A percentile compares a stretch with the other conserved stretches of the same genome.
Conservation (phyloP, 2,329 filamentous ascomycete species). For the Paraphoma chrysanthemicola region DNA sequence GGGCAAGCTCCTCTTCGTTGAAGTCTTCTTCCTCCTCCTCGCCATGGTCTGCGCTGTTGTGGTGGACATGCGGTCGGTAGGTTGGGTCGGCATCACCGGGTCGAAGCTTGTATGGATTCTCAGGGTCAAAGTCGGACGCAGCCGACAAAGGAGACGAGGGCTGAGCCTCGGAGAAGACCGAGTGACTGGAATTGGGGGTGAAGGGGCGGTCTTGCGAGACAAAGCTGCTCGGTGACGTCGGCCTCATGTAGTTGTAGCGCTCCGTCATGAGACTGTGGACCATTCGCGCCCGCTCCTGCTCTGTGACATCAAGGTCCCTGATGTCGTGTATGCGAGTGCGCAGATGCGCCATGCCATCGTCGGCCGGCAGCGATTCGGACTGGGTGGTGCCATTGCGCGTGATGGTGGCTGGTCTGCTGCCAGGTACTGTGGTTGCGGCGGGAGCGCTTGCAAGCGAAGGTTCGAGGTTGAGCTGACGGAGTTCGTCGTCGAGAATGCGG, state of each 20-base stretch:
- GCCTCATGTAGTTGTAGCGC: slow-evolving; percentile 50
- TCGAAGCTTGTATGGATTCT: slow-evolving; percentile 45
- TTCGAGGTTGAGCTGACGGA: slow-evolving; percentile 34
- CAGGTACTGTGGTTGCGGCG: slow-evolving; percentile 21
- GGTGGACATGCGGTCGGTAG: slow-evolving; percentile 28
- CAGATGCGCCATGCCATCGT: slow-evolving; percentile 59
- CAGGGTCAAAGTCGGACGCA: slow-evolving; percentile 41
- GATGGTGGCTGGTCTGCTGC: slow-evolving; percentile 7
- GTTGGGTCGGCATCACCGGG: slow-evolving; percentile 42
- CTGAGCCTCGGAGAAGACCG: slow-evolving; percentile 43
- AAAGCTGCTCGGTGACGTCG: slow-evolving; percentile 48
- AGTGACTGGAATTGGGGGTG: slow-evolving; percentile 46
- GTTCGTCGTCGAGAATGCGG: slow-evolving; percentile 33
- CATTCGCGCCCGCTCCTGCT: slow-evolving; percentile 57
- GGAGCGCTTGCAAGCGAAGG: slow-evolving; percentile 31
- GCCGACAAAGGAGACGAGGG: slow-evolving; percentile 43
- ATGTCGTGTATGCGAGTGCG: slow-evolving; percentile 58
- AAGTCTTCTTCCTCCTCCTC: slow-evolving; percentile 58
- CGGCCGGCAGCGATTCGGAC: slow-evolving; percentile 53
- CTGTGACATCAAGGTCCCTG: slow-evolving; percentile 50
- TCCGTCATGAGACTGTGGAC: slow-evolving; percentile 60
- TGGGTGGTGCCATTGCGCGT: slow-evolving; percentile 35
- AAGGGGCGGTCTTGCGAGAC: slow-evolving; percentile 47
- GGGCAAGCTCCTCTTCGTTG: slow-evolving; percentile 53
- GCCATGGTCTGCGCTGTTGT: slow-evolving; percentile 46